Evolutionary conservation across 2,329 filamentous ascomycete genomes (phyloP), one percentile per base, ranked within the genome.

Genomic region (Tolypocladium amazonense): DNA sequence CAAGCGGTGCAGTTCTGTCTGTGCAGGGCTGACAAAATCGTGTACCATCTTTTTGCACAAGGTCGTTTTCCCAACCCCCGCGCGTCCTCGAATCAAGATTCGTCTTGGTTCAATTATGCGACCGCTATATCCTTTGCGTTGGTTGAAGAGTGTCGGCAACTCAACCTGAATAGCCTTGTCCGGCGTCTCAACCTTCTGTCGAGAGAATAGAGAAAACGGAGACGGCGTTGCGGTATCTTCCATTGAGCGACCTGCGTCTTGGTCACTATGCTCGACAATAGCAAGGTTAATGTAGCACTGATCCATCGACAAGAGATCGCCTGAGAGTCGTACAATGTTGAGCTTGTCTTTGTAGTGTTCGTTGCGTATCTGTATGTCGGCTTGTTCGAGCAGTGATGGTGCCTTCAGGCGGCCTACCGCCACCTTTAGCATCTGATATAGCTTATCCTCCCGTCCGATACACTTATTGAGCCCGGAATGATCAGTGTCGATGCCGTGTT

Each of bases 31-130:
- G 6, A 53, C 56, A 63, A 73, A 76, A 14, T 73, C 70, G 59
- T 74, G 58, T 41, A 76, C 66, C 14, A 76, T 73, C 64, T 76
- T 76, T 60, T 76, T 76, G 66, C 73, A 76, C 15, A 76, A 61
- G 1, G 75, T 76, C 6, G 73, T 74, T 65, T 76, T 77, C 3
- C 73, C 73, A 1, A 75, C 69, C 47, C 74, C 74, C 0, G 73
- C 71, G 14, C 66, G 68, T 41, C 73, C 74, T 35, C 67, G 66
- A 55, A 76, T 75, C 50, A 75, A 59, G 30, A 76, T 71, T 53
- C 71, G 64, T 62, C 67, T 67, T 43, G 71, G 69, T 23, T 47
- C 14, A 7, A 60, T 62, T 12, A 11, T 41, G 1, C 11, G 14
- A 41, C 62, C 64, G 38, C 67, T 56, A 30, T 18, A 43, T 47